Conservation (phyloP, 1,139 yeast genomes). For the Candida freyschussii region DNA sequence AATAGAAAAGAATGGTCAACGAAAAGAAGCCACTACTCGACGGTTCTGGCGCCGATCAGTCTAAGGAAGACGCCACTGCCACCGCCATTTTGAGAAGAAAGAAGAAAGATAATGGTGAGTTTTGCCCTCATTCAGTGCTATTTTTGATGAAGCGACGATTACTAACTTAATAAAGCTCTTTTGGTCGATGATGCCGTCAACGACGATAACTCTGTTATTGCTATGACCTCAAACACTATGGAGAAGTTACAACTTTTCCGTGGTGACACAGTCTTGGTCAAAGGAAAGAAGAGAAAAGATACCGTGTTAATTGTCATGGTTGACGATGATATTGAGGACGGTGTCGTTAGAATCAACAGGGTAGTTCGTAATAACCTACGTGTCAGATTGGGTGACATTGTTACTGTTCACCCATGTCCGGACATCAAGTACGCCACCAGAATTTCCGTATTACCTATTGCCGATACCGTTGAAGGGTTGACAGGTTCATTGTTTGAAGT, state of each 20-base stretch:
- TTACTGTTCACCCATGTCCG: conserved; percentile 92
- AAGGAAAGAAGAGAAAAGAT: conserved; percentile 97
- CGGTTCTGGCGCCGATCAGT: conserved; percentile 49
- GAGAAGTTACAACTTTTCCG: conserved; percentile 91
- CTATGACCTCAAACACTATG: conserved; percentile 94
- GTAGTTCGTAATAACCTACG: conserved; percentile 94
- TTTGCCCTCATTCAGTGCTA: neutral
- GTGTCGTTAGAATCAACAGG: conserved; percentile 90
- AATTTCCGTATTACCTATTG: conserved; percentile 94
- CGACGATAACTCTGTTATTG: conserved; percentile 94
- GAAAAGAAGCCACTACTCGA: conserved; percentile 42
- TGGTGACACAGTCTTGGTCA: conserved; percentile 95
- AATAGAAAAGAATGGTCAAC: conserved; percentile 28
- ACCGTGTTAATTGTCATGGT: conserved; percentile 95
- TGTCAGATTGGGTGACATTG: conserved; percentile 88
- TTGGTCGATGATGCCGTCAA: conserved; percentile 95
- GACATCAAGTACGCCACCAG: conserved; percentile 93
- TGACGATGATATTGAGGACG: conserved; percentile 96
- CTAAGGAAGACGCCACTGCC: conserved; percentile 80
- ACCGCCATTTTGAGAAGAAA: conserved; percentile 95
- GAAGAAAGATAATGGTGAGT: conserved; percentile 77
- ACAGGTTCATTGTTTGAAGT: conserved; percentile 98
- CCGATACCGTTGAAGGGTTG: conserved; percentile 96
- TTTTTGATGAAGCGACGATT: conserved; percentile 20
- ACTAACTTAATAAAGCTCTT: conserved; percentile 38